Evolutionary conservation across 176 grass and related monocot species (phyloP), one percentile per base, ranked within the genome.

Genomic region (Phoenix dactylifera): DNA sequence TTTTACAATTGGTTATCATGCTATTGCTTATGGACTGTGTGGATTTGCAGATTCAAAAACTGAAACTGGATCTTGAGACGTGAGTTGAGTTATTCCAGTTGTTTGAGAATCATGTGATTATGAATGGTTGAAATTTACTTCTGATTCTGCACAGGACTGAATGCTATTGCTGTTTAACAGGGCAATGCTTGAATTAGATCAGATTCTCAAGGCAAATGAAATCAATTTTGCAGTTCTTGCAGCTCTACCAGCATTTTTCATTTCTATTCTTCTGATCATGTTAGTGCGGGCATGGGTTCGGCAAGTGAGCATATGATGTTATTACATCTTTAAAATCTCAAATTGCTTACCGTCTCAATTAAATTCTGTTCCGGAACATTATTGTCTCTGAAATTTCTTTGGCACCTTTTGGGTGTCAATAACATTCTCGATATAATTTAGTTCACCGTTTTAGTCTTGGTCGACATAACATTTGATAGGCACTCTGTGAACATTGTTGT

Each of bases 201-300:
- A 97, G 85, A 91, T 91, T 80, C 86, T 97, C 18, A 91, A 79
- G 64, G 92, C 84, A 64, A 97, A 97, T 75, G 80, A 82, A 71
- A 97, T 97, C 59, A 97, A 97, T 75, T 91, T 97, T 80, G 92
- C 87, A 70, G 79, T 89, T 80, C 87, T 97, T 64, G 87, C 92
- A 69, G 92, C 92, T 63, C 56, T 97, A 63, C 92, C 92, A 24
- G 92, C 87, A 61, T 97, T 86, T 84, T 85, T 77, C 66, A 58
- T 97, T 73, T 82, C 69, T 14, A 62, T 91, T 79, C 30, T 97
- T 69, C 74, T 97, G 54, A 78, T 97, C 24, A 25, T 76, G 65
- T 22, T 91, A 63, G 66, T 83, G 50, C 80, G 79, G 55, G 67
- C 86, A 85, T 97, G 92, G 92, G 30, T 77, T 56, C 72, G 60